Percentiles rank a stretch among this genome's conserved stretches.
phyloP scores from a whole-genome alignment of 2,329 filamentous ascomycete genomes.

The Fusarium sulawesiense region DNA sequence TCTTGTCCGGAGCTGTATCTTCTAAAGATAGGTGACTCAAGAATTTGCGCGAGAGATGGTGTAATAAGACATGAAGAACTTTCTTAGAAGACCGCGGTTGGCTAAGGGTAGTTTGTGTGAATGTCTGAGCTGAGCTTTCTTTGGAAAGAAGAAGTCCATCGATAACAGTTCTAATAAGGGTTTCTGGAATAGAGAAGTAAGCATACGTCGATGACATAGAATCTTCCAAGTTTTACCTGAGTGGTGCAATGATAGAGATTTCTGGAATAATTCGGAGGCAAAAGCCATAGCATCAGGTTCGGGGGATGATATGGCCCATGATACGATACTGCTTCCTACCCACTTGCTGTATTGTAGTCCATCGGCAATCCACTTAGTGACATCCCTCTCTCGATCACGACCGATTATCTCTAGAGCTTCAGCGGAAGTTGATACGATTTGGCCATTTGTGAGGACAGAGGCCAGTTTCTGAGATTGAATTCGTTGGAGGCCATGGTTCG shows the following conservation, averaged over 20 bases:
- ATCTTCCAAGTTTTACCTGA: slow-evolving; percentile 60
- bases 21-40: slow-evolving; percentile 53
- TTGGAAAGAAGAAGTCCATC: slow-evolving; percentile 53
- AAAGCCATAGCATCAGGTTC: slow-evolving; percentile 55
- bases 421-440: slow-evolving; percentile 62
- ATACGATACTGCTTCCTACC: slow-evolving; percentile 73
- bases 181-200: slow-evolving; percentile 50
- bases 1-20: slow-evolving; percentile 47
- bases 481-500: slow-evolving; percentile 45
- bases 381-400: slow-evolving; percentile 42
- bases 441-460: slow-evolving; percentile 61
- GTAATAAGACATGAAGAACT: slow-evolving; percentile 45
- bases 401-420: slow-evolving; percentile 66
- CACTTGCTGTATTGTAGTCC: slow-evolving; percentile 75
- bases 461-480: slow-evolving; percentile 54
- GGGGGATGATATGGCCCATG: slow-evolving; percentile 53
- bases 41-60: slow-evolving; percentile 59
- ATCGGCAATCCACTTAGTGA: slow-evolving; percentile 70
- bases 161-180: slow-evolving; percentile 52
- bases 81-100: slow-evolving; percentile 46
- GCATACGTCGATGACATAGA: not conserved
- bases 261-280: slow-evolving; percentile 63
- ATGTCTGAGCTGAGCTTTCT: slow-evolving; percentile 36
- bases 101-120: slow-evolving; percentile 48
- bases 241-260: slow-evolving; percentile 78